These are phyloP conservation scores for Rosa rugosa DNA, from an alignment of 306 rosid species.

Conservation along the genomic window DNA sequence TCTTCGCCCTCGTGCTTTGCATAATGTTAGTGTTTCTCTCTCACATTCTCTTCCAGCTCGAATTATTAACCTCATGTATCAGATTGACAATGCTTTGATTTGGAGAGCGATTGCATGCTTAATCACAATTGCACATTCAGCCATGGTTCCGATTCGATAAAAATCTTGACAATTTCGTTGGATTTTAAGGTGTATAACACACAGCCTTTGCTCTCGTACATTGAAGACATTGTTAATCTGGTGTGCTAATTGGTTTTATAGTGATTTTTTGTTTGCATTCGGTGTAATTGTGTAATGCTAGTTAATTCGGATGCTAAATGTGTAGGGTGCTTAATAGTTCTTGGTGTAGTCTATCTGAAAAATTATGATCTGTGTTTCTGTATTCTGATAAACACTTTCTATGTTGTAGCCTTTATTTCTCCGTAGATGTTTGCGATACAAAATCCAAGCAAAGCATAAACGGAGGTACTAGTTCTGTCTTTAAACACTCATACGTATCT, in stretches of 20 bases:
- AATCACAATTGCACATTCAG: neutral
- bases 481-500: neutral
- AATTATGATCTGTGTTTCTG: neutral
- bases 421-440: constrained; percentile 75
- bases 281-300: neutral
- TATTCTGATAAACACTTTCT: constrained; percentile 26
- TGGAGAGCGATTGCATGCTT: neutral
- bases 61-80: neutral
- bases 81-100: neutral
- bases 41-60: neutral
- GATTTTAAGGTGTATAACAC: no score
- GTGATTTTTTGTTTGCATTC: neutral
- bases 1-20: constrained; percentile 72
- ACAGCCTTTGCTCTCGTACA: no score
- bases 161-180: neutral
- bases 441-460: constrained; percentile 65
- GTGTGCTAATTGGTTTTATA: neutral
- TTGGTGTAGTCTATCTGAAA: neutral
- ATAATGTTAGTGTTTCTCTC: constrained; percentile 49
- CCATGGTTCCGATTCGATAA: neutral
- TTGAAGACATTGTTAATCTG: neutral
- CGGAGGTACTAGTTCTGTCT: constrained; percentile 48
- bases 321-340: neutral
- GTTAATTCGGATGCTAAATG: neutral
- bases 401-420: constrained; percentile 81